Percentiles rank a stretch among this genome's conserved stretches.
Conservation (phyloP, 2,329 filamentous ascomycete genomes). For the Hirsutella rhossiliensis region DNA sequence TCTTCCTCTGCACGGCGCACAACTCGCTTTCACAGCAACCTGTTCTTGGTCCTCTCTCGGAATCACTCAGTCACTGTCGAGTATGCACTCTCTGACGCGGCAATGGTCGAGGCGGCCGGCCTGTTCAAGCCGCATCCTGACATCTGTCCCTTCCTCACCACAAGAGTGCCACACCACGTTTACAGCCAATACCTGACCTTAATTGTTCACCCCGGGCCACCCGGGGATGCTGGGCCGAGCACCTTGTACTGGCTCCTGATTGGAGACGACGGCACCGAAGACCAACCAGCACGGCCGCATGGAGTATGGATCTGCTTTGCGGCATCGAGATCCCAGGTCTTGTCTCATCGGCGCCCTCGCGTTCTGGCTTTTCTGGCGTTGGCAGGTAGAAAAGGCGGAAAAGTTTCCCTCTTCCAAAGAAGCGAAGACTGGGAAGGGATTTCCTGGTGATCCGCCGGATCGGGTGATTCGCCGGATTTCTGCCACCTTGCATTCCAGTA, state of each 20-base stretch:
- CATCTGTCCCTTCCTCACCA: conserved; percentile 29
- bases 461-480: too few relatives aligned
- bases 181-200: conserved; percentile 24
- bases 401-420: too few relatives aligned
- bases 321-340: too few relatives aligned
- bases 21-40: conserved; percentile 28
- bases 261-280: conserved; percentile 30
- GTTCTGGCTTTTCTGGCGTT: too few relatives aligned
- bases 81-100: conserved; percentile 19
- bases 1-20: conserved; percentile 32
- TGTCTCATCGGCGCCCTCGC: too few relatives aligned
- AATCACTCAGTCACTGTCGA: conserved; percentile 26
- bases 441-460: too few relatives aligned
- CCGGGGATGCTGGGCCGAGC: conserved; percentile 28
- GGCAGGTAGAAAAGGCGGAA: too few relatives aligned
- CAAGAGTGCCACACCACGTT: conserved; percentile 21
- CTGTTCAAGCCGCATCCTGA: conserved; percentile 24
- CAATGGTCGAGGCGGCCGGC: conserved; percentile 25
- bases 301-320: too few relatives aligned
- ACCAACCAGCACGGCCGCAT: too few relatives aligned
- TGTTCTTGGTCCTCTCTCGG: conserved; percentile 22
- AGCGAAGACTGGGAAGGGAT: too few relatives aligned
- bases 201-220: conserved; percentile 28
- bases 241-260: conserved; percentile 29
- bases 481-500: too few relatives aligned